A percentile compares a stretch with the other conserved stretches of the same genome.
Conservation (phyloP, 192 early-diverging fungal species). For the Linnemannia hyalina region DNA sequence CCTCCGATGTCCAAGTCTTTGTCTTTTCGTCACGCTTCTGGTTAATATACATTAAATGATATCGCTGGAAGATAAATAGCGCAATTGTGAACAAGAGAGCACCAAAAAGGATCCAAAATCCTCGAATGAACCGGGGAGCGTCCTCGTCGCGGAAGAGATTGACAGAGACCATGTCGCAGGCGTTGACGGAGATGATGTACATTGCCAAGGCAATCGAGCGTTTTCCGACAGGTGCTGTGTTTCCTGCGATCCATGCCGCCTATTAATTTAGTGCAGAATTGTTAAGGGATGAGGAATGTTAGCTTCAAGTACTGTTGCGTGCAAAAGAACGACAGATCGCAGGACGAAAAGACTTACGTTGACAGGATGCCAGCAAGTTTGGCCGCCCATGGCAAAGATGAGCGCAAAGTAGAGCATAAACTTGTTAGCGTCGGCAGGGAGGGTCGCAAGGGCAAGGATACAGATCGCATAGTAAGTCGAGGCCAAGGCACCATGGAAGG, state of each 20-base stretch:
- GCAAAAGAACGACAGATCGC: not conserved
- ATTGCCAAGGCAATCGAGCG: conserved; percentile 54
- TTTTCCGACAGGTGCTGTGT: conserved; percentile 55
- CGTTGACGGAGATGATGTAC: conserved; percentile 61
- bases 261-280: not conserved
- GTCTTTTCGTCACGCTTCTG: conserved; percentile 59
- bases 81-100: conserved; percentile 50
- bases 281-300: not conserved
- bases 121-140: conserved; percentile 62
- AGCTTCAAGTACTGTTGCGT: too few relatives aligned
- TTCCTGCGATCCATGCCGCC: conserved; percentile 59
- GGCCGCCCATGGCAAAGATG: conserved; percentile 54
- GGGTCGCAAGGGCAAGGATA: conserved; percentile 41
- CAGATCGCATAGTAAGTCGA: conserved; percentile 50
- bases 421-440: conserved; percentile 54
- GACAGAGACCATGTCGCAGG: conserved; percentile 51
- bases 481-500: conserved; percentile 45
- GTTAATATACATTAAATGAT: conserved; percentile 62
- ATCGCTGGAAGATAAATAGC: conserved; percentile 60
- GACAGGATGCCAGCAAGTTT: conserved; percentile 51
- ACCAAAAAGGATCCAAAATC: conserved; percentile 63
- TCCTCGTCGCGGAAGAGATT: conserved; percentile 59
- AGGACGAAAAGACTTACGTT: conserved; percentile 29
- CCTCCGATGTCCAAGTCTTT: conserved; percentile 57
- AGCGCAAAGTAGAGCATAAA: conserved; percentile 54